phyloP scores from a whole-genome alignment of 2,329 filamentous ascomycete genomes.

The Neodidymelliopsis sp. region DNA sequence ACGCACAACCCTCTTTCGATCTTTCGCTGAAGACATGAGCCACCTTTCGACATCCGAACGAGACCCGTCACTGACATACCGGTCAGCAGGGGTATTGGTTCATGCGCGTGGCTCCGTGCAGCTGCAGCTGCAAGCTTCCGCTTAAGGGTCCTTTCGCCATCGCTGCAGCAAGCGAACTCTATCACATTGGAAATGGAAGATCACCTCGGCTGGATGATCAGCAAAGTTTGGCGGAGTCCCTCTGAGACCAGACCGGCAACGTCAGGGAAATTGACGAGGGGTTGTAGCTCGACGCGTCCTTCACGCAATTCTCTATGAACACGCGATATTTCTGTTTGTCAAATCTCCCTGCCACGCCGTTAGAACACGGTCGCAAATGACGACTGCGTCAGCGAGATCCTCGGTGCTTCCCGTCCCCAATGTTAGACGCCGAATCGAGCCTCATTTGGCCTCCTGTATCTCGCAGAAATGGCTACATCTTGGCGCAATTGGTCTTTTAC shows the following conservation, averaged over 20 bases:
- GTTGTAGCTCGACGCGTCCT: slow-evolving; percentile 10
- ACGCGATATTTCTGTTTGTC: neutral
- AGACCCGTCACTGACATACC: slow-evolving; percentile 3
- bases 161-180: slow-evolving; percentile 15
- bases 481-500: slow-evolving; percentile 4
- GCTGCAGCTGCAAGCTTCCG: slow-evolving; percentile 11
- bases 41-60: neutral
- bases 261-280: slow-evolving; percentile 20
- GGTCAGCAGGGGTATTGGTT: slow-evolving; percentile 7
- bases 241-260: slow-evolving; percentile 1
- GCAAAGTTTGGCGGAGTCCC: slow-evolving; percentile 6
- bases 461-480: neutral
- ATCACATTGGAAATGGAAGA: slow-evolving; percentile 13
- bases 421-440: slow-evolving; percentile 4
- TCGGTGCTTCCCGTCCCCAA: slow-evolving; percentile 7
- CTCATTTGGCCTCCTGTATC: slow-evolving; percentile 5
- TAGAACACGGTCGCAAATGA: neutral
- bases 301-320: slow-evolving; percentile 14
- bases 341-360: neutral
- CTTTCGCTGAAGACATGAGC: neutral
- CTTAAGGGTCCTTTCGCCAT: neutral
- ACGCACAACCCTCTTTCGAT: neutral
- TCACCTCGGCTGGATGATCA: slow-evolving; percentile 14
- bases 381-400: neutral
- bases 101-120: slow-evolving; percentile 13